Evolutionary conservation across 257 asterid genomes (phyloP).

Genomic region (Solanum boliviense): DNA sequence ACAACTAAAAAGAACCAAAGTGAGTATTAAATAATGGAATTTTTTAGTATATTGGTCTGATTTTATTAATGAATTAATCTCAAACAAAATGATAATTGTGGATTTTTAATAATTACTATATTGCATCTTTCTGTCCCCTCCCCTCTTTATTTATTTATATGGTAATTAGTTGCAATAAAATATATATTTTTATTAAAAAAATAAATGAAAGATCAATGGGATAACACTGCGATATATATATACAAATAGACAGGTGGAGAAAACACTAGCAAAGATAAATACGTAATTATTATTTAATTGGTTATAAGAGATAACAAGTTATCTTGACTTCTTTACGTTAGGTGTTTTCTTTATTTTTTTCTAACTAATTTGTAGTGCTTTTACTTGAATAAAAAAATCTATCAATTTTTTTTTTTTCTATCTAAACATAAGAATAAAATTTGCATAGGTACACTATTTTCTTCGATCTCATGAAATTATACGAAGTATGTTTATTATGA

Average conservation of each 20-base stretch:
- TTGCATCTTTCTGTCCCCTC: background rate
- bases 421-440: background rate
- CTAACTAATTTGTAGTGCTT: background rate
- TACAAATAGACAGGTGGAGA: background rate
- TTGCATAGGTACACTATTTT: background rate
- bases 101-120: background rate
- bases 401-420: too few relatives aligned
- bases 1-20: too few relatives aligned
- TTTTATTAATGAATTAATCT: background rate
- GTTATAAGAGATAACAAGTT: background rate
- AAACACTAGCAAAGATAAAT: background rate
- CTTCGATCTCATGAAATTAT: too few relatives aligned
- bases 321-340: background rate
- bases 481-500: background rate
- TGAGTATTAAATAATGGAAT: background rate
- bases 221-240: background rate
- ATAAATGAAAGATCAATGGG: background rate
- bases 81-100: background rate
- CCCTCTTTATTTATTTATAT: background rate
- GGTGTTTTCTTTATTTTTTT: too few relatives aligned
- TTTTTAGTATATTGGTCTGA: background rate
- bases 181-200: background rate
- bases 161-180: background rate
- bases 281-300: background rate
- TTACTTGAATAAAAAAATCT: background rate